phyloP scores from a whole-genome alignment of 1,284 basidiomycete genomes.

The Serendipita sp. region DNA sequence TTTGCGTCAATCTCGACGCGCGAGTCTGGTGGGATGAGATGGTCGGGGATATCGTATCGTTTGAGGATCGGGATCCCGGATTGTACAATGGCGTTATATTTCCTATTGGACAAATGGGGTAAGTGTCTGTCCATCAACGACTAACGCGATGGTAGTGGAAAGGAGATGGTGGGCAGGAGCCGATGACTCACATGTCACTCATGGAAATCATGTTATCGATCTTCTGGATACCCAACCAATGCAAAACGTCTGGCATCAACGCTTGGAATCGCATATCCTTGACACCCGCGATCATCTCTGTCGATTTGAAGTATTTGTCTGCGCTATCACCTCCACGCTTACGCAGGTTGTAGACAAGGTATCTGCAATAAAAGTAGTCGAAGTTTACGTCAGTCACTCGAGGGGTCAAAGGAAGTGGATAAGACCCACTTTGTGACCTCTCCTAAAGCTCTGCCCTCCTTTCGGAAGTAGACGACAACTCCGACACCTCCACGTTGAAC shows the following conservation, averaged over 20 bases:
- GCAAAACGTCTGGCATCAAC: conserved; percentile 89
- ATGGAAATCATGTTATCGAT: conserved; percentile 85
- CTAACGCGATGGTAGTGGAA: background rate
- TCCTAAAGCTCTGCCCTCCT: conserved; percentile 83
- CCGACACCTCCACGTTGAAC: conserved; percentile 86
- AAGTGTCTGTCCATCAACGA: background rate
- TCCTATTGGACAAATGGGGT: conserved; percentile 37
- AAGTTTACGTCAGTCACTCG: too few relatives aligned
- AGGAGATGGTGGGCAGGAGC: background rate
- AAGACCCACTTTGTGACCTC: conserved; percentile 71
- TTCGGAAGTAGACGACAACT: conserved; percentile 87
- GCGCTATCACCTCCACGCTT: conserved; percentile 90
- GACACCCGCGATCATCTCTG: conserved; percentile 85
- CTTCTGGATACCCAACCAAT: conserved; percentile 85
- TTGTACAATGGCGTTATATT: conserved; percentile 84
- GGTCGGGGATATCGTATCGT: conserved; percentile 74
- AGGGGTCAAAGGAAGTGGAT: conserved; percentile 2
- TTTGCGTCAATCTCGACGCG: conserved; percentile 93
- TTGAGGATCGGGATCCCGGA: conserved; percentile 74
- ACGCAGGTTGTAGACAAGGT: conserved; percentile 87
- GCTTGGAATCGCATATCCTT: conserved; percentile 95
- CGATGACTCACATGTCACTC: conserved; percentile 60
- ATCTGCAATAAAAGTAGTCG: conserved; percentile 22
- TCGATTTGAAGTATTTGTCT: conserved; percentile 87
- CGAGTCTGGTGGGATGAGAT: conserved; percentile 80